Evolutionary conservation across 2,329 filamentous ascomycete species (phyloP).

Genomic region (Aspergillus japonicus): DNA sequence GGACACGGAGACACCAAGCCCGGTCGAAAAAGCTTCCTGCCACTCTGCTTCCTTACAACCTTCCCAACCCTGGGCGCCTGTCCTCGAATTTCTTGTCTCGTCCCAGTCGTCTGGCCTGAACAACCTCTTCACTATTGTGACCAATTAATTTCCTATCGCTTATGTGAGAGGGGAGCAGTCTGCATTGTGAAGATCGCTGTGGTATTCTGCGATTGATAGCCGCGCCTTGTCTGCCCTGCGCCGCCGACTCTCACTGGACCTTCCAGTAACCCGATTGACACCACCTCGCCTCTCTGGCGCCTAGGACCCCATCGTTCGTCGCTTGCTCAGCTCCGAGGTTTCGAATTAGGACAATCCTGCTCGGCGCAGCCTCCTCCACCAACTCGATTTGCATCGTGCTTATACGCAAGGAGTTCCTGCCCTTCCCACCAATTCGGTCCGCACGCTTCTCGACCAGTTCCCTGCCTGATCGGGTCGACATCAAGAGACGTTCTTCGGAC

Average conservation of each 20-base stretch:
- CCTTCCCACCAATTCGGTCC: slow-evolving; percentile 17
- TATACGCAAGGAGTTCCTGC: slow-evolving; percentile 24
- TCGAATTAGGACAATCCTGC: not conserved
- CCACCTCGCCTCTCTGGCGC: slow-evolving; percentile 14
- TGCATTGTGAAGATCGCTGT: slow-evolving; percentile 5
- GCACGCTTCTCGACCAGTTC: slow-evolving; percentile 12
- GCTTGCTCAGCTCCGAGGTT: slow-evolving; percentile 5
- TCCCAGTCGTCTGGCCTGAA: slow-evolving; percentile 16
- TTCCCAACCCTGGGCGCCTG: slow-evolving; percentile 18
- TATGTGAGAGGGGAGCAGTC: slow-evolving; percentile 2
- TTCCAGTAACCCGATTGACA: slow-evolving; percentile 9
- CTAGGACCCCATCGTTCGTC: slow-evolving; percentile 9
- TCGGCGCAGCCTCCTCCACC: slow-evolving; percentile 8
- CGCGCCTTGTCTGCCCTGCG: slow-evolving; percentile 11
- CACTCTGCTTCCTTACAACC: slow-evolving; percentile 11
- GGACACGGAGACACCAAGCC: slow-evolving; percentile 10
- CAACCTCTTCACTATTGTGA: slow-evolving; percentile 7
- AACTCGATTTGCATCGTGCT: slow-evolving; percentile 16
- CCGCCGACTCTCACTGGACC: slow-evolving; percentile 5
- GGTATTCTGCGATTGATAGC: slow-evolving; percentile 13
- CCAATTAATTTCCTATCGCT: slow-evolving; percentile 1
- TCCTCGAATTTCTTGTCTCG: slow-evolving; percentile 6
- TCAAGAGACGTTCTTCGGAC: slow-evolving; percentile 3
- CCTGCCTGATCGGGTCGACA: slow-evolving; percentile 7
- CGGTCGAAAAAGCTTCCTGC: slow-evolving; percentile 16